Base-by-base conservation (phyloP, 768 basidiomycete genomes). In the Lactarius akahatsu region DNA sequence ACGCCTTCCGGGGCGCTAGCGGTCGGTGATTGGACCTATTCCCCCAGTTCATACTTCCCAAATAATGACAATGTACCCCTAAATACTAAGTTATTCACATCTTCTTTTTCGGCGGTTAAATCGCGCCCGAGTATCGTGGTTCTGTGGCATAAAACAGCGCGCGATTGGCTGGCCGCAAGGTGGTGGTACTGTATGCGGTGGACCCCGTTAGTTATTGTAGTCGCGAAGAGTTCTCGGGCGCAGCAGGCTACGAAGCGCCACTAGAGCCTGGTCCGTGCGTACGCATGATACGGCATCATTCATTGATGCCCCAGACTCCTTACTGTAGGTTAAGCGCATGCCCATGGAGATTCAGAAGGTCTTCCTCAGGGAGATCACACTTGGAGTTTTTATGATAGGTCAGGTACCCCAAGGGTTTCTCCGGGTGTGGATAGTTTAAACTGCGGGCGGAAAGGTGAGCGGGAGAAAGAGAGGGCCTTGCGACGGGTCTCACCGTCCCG, bases 331-430 rank as follows among this genome's bases (percentile, higher is more conserved):
- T 40, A 40, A 20, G 52, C 59, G 50, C 57, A 58, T 6, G 28
- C 11, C 18, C 36, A 23, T 67, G 66, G 66, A 63, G 52, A 63
- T 67, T 59, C n/a, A 34, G 45, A 55, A 38, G 62, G 62, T 20
- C 40, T 28, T 59, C 16, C 7, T 58, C 36, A 38, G 38, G 57
- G 63, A 54, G 40, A 55, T 43, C 26, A 41, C 52, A 58, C 26
- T 20, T 18, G 28, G 23, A 16, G 57, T 34, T 34, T 56, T 54
- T 15, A n/a, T n/a, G n/a, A n/a, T n/a, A 57, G 15, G 28, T 38
- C 65, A 63, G 61, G 41, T 13, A 54, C 61, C 47, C 40, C 52
- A n/a, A 52, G 50, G 60, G 57, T 66, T 59, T 66, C 40, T 62
- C 65, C 56, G 65, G 57, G n/a, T 52, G 57, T 54, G 30, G 32